Percentiles rank a stretch among this genome's conserved stretches.
These are phyloP conservation scores for Fusarium sublunatum DNA, from an alignment of 2,329 filamentous ascomycete species.

Conservation along the genomic window DNA sequence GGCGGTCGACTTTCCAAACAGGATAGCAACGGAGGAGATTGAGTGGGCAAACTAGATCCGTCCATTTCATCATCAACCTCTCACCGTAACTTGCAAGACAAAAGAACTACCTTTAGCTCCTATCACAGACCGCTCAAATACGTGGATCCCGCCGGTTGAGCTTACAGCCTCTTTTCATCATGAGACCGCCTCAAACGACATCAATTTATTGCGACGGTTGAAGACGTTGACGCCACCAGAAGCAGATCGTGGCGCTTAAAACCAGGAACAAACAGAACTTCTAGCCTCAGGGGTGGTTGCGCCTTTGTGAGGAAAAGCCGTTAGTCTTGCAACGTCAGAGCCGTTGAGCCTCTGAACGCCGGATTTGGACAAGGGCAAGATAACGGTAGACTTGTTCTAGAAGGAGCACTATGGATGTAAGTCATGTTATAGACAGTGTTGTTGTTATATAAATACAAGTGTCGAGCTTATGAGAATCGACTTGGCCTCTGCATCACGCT, in stretches of 20 bases:
- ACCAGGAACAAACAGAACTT: constrained; percentile 18
- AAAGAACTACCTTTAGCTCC: not conserved
- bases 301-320: constrained; percentile 10
- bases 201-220: constrained; percentile 16
- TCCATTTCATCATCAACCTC: constrained; percentile 6
- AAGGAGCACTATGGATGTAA: constrained; percentile 20
- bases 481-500: not conserved
- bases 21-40: not conserved
- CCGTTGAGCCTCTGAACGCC: constrained; percentile 16
- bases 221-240: constrained; percentile 29
- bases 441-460: constrained; percentile 11
- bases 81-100: constrained; percentile 13
- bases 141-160: constrained; percentile 1
- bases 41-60: not conserved
- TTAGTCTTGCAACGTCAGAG: constrained; percentile 24
- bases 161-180: constrained; percentile 12
- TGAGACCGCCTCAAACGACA: not conserved
- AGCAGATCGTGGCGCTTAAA: constrained; percentile 32
- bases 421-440: not conserved
- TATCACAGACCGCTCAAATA: constrained; percentile 7
- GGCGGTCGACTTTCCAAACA: constrained; percentile 11
- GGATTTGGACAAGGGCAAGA: constrained; percentile 26
- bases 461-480: not conserved
- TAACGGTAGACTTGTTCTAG: constrained; percentile 19
- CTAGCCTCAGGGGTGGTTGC: constrained; percentile 30